These are phyloP conservation scores for Salicornia ramosissima DNA, from an alignment of 148 eudicot species.

Conservation along the genomic window DNA sequence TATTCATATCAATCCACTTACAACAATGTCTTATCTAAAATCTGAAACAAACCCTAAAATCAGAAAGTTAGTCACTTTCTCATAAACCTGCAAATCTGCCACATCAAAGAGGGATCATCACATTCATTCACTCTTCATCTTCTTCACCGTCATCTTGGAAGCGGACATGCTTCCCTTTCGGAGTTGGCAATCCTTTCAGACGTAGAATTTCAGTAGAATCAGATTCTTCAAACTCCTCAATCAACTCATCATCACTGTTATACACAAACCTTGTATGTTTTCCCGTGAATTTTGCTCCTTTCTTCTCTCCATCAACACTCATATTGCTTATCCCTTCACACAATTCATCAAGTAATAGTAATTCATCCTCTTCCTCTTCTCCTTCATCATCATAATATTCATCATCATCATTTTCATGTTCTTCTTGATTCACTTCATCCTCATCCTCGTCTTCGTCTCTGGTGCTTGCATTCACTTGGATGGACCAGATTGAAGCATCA, in stretches of 20 bases:
- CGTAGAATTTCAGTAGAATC: constrained; percentile 19
- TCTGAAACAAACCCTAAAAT: not conserved
- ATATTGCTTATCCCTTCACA: constrained; percentile 61
- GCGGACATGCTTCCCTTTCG: constrained; percentile 63
- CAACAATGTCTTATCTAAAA: not conserved
- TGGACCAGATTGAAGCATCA: constrained; percentile 68
- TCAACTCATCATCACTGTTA: constrained; percentile 70
- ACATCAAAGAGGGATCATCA: no score
- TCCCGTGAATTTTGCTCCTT: constrained; percentile 32
- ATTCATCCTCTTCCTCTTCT: constrained; percentile 26
- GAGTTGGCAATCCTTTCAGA: constrained; percentile 61
- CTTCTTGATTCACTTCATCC: constrained; percentile 29
- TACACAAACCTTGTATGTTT: constrained; percentile 63
- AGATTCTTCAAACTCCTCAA: constrained; percentile 14
- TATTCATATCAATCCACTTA: not conserved
- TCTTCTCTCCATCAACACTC: constrained; percentile 27
- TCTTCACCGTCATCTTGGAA: constrained; percentile 35
- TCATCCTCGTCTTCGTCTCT: constrained; percentile 45
- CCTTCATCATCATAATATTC: constrained; percentile 15
- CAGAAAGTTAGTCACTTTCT: constrained; percentile 43
- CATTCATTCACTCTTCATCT: no score
- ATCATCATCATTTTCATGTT: constrained; percentile 16
- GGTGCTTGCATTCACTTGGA: constrained; percentile 71
- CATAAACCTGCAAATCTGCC: not conserved
- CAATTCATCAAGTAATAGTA: constrained; percentile 42